phyloP scores from a whole-genome alignment of 148 eudicot genomes.

The Cornus controversa region DNA sequence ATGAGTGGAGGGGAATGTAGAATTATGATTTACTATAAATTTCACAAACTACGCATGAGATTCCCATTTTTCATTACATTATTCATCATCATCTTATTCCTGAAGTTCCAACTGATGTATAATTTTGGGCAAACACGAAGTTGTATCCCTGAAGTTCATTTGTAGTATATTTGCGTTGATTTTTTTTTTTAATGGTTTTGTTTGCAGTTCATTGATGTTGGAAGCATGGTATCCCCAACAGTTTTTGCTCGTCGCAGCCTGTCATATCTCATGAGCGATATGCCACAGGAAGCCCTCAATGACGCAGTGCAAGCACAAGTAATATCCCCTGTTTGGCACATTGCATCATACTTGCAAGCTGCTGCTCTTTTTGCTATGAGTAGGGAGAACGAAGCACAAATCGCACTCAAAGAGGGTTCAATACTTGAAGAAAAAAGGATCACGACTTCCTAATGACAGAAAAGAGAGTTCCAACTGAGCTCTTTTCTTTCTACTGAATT shows the following conservation, averaged over 20 bases:
- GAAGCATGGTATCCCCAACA: slow-evolving; percentile 89
- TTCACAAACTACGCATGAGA: neutral
- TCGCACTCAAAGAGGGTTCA: slow-evolving; percentile 82
- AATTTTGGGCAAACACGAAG: neutral
- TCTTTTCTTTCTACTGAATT: neutral
- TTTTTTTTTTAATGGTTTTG: slow-evolving; percentile 3
- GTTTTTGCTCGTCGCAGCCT: slow-evolving; percentile 91
- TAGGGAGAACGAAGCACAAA: slow-evolving; percentile 83
- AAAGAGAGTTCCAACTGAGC: neutral
- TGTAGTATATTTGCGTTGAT: slow-evolving; percentile 3
- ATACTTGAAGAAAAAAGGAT: slow-evolving; percentile 67
- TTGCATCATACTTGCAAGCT: slow-evolving; percentile 88
- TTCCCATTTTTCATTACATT: no score
- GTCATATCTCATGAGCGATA: slow-evolving; percentile 73
- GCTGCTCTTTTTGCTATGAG: slow-evolving; percentile 68
- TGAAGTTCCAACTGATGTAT: neutral
- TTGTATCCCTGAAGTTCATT: neutral
- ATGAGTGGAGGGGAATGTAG: neutral
- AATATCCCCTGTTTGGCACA: slow-evolving; percentile 80
- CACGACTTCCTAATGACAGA: slow-evolving; percentile 21
- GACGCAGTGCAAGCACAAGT: slow-evolving; percentile 86
- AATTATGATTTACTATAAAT: no score
- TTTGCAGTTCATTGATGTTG: slow-evolving; percentile 83
- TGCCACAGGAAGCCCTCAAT: slow-evolving; percentile 76
- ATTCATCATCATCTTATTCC: no score